Evolutionary conservation across 805 yeast species (phyloP), one percentile per base, ranked within the genome.

Genomic region (Candida khao-thaluensis): DNA sequence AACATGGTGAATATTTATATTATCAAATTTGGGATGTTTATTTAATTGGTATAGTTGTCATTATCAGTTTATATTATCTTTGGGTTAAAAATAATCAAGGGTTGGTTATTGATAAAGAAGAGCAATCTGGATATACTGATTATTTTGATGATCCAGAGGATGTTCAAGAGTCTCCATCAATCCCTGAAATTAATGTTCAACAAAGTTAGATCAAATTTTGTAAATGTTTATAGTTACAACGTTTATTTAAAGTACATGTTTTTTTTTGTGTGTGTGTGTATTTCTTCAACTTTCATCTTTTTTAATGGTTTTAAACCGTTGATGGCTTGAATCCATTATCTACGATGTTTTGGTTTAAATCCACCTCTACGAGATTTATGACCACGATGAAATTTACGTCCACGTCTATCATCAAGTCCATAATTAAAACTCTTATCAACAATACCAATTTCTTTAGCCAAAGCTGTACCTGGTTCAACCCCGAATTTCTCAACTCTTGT

Each of bases 401-500:
- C 22, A 11, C 32, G 37, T 22, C 41, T 28, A 14, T 41, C 43
- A 14, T 41, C 31, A 9, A 47, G 40, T 25, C 55, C 58, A 16
- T 50, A 44, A 31, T 57, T 57, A 41, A 68, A 63, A 15, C 54
- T 52, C 16, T 50, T 55, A 49, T 64, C 66, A 35, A 69, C 77
- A 30, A 77, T 54, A 0, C 89, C 89, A 33, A 84, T 68, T 53
- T 83, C 89, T 47, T 65, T 68, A 25, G 88, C 89, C 48, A 84
- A 61, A 7, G 81, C 74, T 28, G 85, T 79, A 41, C 80, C 80
- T 24, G 71, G 57, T 45, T 81, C 83, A 35, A 87, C 77, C 20
- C 97, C 98, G 56, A 88, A 90, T 66, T 86, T 88, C 57, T 82
- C 82, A 47, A 89, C 78, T 56, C 95, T 77, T 25, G 71, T 71